Evolutionary conservation across 2,329 filamentous ascomycete genomes (phyloP), one percentile per base, ranked within the genome.

Genomic region (Aspergillus uvarum): DNA sequence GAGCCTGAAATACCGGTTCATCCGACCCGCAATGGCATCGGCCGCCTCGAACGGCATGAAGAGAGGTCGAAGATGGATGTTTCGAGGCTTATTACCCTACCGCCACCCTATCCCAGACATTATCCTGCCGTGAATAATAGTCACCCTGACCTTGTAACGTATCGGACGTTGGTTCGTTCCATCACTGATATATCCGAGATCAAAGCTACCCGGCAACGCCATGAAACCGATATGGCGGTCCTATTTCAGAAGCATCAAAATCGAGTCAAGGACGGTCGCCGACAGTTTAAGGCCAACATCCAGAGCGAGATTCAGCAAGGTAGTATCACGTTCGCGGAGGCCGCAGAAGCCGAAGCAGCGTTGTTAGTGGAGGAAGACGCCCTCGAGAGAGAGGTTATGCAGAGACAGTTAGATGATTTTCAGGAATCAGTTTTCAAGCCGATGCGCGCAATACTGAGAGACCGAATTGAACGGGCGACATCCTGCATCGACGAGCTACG

Each of bases 71-170:
- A 86, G 59, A 79, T 98, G 3, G 94, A 99, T 70, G 89, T 98
- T 26, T 98, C 95, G 3, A 85, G 95, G 29, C 85, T 99, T 1
- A 90, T 99, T 4, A 97, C 95, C 0, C 82, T 99, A 31, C 95
- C 95, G 8, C 95, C 95, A 1, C 91, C 95, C 2, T 98, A 96
- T 73, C 95, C 95, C 1, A 88, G 94, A 7, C 94, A 98, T 70
- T 90, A 98, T 68, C 95, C 95, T 8, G 95, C 95, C 0, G 91
- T 98, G 16, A 97, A 96, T 74, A 99, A 98, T 71, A 96, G 87
- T 67, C 95, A 99, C 71, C 95, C 95, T 0, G 89, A 96, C 65
- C 83, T 99, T n/a, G 84, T 89, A 0, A 83, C 87, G 1, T 93
- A 91, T 51, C 87, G 95, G 53, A 87, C 83, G 3, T 84, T 87